Evolutionary conservation across 1,284 basidiomycete genomes (phyloP).

Genomic region (Apiotrichum akiyoshidainum): DNA sequence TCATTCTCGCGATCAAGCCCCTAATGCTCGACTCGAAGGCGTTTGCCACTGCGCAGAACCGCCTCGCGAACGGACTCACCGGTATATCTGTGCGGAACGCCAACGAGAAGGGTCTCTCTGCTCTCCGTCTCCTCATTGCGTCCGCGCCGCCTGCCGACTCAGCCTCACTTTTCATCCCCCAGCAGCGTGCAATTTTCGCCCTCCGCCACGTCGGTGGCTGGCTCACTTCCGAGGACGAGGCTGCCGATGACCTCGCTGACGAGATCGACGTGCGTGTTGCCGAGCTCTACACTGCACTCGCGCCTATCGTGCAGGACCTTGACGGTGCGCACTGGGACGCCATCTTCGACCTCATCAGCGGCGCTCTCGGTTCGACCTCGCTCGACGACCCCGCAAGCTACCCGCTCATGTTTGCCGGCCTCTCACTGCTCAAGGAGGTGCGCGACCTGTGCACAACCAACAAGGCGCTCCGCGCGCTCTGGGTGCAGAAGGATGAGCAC

Average conservation of each 20-base stretch:
- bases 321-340: conserved; percentile 87
- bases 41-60: conserved; percentile 81
- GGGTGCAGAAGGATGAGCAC: conserved; percentile 59
- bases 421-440: conserved; percentile 66
- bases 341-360: conserved; percentile 84
- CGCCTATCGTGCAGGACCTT: conserved; percentile 83
- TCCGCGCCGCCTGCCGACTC: conserved; percentile 75
- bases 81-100: conserved; percentile 65
- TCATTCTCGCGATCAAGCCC: conserved; percentile 63
- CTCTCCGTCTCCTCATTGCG: conserved; percentile 69
- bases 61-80: conserved; percentile 74
- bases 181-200: conserved; percentile 83
- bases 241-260: conserved; percentile 60
- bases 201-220: conserved; percentile 80
- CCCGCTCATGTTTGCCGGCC: conserved; percentile 64
- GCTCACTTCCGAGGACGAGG: conserved; percentile 71
- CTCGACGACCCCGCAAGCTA: conserved; percentile 62
- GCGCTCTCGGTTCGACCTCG: conserved; percentile 74
- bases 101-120: conserved; percentile 64
- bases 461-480: conserved; percentile 63
- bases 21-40: conserved; percentile 66
- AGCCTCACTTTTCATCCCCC: conserved; percentile 78
- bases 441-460: conserved; percentile 70
- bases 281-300: conserved; percentile 69
- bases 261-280: conserved; percentile 75